Evolutionary conservation across 306 rosid genomes (phyloP).

Genomic region (Casuarina glauca): DNA sequence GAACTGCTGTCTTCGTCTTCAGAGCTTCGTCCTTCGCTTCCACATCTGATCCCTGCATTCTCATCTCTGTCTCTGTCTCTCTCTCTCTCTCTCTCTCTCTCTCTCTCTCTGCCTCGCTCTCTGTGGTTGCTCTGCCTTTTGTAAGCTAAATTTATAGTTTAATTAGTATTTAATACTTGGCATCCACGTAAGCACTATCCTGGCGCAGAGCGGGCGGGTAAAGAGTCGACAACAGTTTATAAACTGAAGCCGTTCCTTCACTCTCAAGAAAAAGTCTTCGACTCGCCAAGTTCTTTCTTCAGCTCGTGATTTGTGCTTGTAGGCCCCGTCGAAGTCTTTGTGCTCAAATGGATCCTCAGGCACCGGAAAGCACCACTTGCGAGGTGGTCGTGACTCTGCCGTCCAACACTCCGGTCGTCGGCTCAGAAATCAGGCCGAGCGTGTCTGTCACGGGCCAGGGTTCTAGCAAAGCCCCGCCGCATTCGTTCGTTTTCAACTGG

Average conservation of each 20-base stretch:
- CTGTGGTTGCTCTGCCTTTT: too few relatives aligned
- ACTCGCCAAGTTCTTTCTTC: not conserved
- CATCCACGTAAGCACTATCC: too few relatives aligned
- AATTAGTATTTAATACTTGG: not conserved
- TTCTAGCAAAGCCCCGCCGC: not conserved
- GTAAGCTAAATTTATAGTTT: too few relatives aligned
- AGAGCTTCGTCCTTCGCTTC: conserved; percentile 32
- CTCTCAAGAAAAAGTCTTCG: too few relatives aligned
- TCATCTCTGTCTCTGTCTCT: not conserved
- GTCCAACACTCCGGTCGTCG: conserved; percentile 22
- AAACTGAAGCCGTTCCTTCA: too few relatives aligned
- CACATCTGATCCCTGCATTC: conserved; percentile 23
- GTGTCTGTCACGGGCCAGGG: not conserved
- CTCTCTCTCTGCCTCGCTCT: not conserved
- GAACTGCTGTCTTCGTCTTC: conserved; percentile 34
- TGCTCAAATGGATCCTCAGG: conserved; percentile 11
- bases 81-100: conserved; percentile 6
- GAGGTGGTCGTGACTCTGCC: not conserved
- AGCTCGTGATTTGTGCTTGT: not conserved
- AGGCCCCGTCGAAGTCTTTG: not conserved
- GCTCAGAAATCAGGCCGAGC: not conserved
- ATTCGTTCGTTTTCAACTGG: conserved; percentile 22
- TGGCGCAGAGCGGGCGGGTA: too few relatives aligned
- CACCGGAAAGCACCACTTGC: not conserved
- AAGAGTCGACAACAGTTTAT: too few relatives aligned